Evolutionary conservation across 148 eudicot species (phyloP), one percentile per base, ranked within the genome.

Genomic region (Oxyria digyna): DNA sequence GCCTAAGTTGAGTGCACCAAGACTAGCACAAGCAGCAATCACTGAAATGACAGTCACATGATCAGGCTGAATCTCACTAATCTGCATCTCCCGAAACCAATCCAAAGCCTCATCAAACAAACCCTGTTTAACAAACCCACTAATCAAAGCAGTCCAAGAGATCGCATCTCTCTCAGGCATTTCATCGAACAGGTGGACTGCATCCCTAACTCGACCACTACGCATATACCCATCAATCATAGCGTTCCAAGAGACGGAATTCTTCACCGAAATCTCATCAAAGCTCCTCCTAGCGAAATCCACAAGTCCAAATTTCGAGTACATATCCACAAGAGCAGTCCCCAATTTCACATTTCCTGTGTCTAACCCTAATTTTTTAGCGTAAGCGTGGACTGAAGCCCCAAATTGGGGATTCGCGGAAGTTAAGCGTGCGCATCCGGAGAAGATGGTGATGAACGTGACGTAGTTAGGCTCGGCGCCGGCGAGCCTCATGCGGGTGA

Each of bases 111-210:
- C 85, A 43, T 81, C 88, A 24, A 85, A 67, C 29, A 46, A 55
- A 67, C 89, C 87, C 81, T 74, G 62, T 32, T 75, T 87, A 12
- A 89, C 80, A 74, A 83, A 85, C 31, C 96, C 96, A 67, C 84
- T 85, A 26, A 87, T 89, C 78, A 87, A 74, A 40, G 85, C 87
- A 38, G 96, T 89, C 92, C 89, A 87, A 42, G 96, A 85, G 42
- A 89, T 80, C 63, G 45, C 74, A 72, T 87, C 84, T 20, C 65
- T 76, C 14, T 42, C 15, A 37, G 85, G 79, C 89, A 83, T 83
- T 83, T 85, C 79, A 64, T 79, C 81, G 66, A 85, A 85, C 82
- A 85, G 64, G 29, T 73, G 48, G 40, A 79, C 18, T n/a, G 88
- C 96, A 23, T 79, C 80, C 42, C 78, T 82, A 68, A 86, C 11